These are phyloP conservation scores for Cunninghamia lanceolata DNA, from an alignment of 75 land plant species.

Conservation along the genomic window DNA sequence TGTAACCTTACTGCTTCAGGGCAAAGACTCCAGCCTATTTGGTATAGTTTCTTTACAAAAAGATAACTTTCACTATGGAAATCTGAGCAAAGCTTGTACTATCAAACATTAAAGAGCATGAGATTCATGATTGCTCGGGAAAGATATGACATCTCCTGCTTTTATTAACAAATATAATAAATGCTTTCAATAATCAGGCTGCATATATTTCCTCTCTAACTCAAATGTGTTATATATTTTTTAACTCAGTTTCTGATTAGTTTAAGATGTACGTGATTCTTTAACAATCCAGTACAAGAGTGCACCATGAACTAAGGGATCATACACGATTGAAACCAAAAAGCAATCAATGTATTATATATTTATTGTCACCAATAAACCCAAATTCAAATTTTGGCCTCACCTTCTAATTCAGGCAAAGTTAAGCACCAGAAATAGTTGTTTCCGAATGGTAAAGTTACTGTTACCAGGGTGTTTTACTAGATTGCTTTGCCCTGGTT, in stretches of 20 bases:
- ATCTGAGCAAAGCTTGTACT: background rate
- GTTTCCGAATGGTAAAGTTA: too few relatives aligned
- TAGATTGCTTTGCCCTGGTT: too few relatives aligned
- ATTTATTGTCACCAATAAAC: too few relatives aligned
- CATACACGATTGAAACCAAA: background rate
- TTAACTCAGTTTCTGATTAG: background rate
- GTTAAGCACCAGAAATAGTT: too few relatives aligned
- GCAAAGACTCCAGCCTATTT: background rate
- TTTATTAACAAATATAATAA: background rate
- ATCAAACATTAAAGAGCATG: background rate
- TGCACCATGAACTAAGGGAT: background rate
- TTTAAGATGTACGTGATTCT: background rate
- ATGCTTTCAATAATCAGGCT: background rate
- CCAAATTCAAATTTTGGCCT: too few relatives aligned
- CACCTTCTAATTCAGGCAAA: too few relatives aligned
- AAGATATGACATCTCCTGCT: background rate
- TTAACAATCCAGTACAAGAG: background rate
- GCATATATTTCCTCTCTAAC: background rate
- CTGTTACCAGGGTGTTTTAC: too few relatives aligned
- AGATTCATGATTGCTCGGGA: background rate
- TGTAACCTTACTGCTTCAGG: background rate
- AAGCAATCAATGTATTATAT: background rate
- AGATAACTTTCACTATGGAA: background rate
- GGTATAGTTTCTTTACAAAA: background rate
- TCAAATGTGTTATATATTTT: background rate